Evolutionary conservation across 2,329 filamentous ascomycete genomes (phyloP).

Genomic region (Remersonia thermophila): DNA sequence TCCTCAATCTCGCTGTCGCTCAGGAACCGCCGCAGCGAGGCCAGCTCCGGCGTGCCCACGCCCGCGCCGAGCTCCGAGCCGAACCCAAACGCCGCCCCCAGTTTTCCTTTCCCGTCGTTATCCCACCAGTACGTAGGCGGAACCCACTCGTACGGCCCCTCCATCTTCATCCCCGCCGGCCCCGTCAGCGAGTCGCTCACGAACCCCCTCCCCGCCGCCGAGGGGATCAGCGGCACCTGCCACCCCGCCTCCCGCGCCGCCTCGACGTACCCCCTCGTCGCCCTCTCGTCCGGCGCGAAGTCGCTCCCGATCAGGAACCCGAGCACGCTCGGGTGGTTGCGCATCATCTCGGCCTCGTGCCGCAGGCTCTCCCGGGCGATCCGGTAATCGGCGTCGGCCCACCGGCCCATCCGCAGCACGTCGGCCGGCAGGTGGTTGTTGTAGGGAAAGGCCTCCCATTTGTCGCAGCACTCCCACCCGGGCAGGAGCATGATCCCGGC

Average conservation of each 20-base stretch:
- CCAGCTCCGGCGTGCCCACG: slow-evolving; percentile 47
- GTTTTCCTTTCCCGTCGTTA: slow-evolving; percentile 24
- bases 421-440: slow-evolving; percentile 36
- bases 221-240: slow-evolving; percentile 40
- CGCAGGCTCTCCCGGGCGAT: slow-evolving; percentile 43
- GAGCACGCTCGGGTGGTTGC: slow-evolving; percentile 46
- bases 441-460: slow-evolving; percentile 54
- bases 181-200: slow-evolving; percentile 31
- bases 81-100: slow-evolving; percentile 50
- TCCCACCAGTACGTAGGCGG: slow-evolving; percentile 54
- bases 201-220: slow-evolving; percentile 43
- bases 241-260: slow-evolving; percentile 40
- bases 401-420: slow-evolving; percentile 18
- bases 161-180: slow-evolving; percentile 52
- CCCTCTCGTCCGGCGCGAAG: slow-evolving; percentile 48
- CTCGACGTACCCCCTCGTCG: slow-evolving; percentile 39
- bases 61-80: slow-evolving; percentile 50
- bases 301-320: slow-evolving; percentile 49
- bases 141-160: slow-evolving; percentile 54
- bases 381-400: slow-evolving; percentile 41
- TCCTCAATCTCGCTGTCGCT: slow-evolving; percentile 36
- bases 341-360: slow-evolving; percentile 48
- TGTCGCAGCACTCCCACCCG: slow-evolving; percentile 57
- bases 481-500: slow-evolving; percentile 50
- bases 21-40: slow-evolving; percentile 42